Evolutionary conservation across 1,284 basidiomycete species (phyloP).

Genomic region (Wolfiporia cocos): DNA sequence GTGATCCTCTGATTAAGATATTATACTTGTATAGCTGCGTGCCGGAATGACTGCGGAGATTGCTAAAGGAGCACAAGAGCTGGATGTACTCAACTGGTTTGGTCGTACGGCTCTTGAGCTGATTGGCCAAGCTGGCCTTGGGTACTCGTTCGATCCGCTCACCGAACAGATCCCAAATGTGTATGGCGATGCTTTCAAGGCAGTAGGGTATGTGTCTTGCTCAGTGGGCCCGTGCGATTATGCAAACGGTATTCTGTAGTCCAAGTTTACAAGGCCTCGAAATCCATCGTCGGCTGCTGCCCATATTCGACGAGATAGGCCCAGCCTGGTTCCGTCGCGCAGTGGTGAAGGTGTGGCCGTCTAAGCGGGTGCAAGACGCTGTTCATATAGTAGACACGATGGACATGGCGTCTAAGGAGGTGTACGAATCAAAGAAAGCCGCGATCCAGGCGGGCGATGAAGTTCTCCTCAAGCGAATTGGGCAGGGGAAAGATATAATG

Average conservation of each 20-base stretch:
- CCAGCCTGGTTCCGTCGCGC: conserved; percentile 12
- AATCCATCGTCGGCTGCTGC: conserved; percentile 11
- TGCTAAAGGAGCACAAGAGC: conserved; percentile 6
- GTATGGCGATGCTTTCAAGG: conserved; percentile 23
- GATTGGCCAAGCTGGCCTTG: conserved; percentile 26
- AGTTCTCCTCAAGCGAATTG: conserved; percentile 16
- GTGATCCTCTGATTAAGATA: conserved; percentile 2
- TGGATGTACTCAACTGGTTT: conserved; percentile 21
- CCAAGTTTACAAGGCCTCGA: too few relatives aligned
- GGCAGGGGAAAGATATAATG: conserved; percentile 23
- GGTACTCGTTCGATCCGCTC: conserved; percentile 29
- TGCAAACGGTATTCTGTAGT: too few relatives aligned
- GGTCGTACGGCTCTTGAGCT: conserved; percentile 21
- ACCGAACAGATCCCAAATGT: conserved; percentile 15
- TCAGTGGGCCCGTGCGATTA: too few relatives aligned
- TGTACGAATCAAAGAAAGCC: conserved; percentile 16
- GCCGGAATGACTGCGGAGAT: conserved; percentile 9
- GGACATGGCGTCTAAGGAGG: conserved; percentile 7
- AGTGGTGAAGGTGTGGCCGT: conserved; percentile 28
- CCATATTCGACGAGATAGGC: conserved; percentile 11
- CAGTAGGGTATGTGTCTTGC: conserved; percentile 15
- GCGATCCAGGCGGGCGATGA: conserved; percentile 19
- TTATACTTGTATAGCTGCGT: conserved; percentile 8
- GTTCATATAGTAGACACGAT: conserved; percentile 23
- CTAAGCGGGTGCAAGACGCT: conserved; percentile 11